Evolutionary conservation across 768 basidiomycete genomes (phyloP).

Genomic region (Leccinum rimulosum): DNA sequence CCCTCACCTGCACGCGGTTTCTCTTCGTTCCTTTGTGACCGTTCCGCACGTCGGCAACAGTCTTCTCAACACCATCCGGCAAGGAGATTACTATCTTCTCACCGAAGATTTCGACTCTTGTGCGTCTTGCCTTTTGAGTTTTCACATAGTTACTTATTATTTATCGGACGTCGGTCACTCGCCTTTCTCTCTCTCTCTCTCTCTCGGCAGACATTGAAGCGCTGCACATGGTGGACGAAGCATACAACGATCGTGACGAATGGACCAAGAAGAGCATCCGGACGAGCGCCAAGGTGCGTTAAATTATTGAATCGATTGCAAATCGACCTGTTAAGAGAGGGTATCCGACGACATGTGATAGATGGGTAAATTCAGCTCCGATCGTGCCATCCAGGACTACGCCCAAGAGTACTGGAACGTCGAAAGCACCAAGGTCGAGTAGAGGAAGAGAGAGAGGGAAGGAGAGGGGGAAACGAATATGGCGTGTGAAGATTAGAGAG

Average conservation of each 20-base stretch:
- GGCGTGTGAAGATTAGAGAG: background rate
- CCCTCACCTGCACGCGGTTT: background rate
- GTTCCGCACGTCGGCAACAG: slow-evolving; percentile 32
- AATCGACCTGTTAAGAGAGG: slow-evolving; percentile 52
- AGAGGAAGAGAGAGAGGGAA: background rate
- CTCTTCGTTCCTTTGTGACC: background rate
- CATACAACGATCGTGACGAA: slow-evolving; percentile 76
- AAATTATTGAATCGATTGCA: slow-evolving; percentile 39
- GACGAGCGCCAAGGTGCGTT: slow-evolving; percentile 68
- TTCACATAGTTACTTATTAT: background rate
- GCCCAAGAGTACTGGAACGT: slow-evolving; percentile 87
- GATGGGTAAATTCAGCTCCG: slow-evolving; percentile 98
- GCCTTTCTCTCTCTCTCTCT: too few species aligned
- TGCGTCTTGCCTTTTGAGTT: slow-evolving; percentile 36
- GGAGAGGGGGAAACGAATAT: background rate
- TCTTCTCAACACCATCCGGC: slow-evolving; percentile 71
- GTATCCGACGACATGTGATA: slow-evolving; percentile 32
- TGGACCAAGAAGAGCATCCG: slow-evolving; percentile 92
- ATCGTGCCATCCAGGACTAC: slow-evolving; percentile 89
- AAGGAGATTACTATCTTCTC: slow-evolving; percentile 76
- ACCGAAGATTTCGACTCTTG: slow-evolving; percentile 95
- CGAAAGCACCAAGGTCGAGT: slow-evolving; percentile 43
- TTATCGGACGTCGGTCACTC: background rate
- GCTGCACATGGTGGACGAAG: slow-evolving; percentile 82
- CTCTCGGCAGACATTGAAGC: slow-evolving; percentile 69